Evolutionary conservation across 371 early-diverging fungal genomes (phyloP), one percentile per base, ranked within the genome.

Genomic region (Coemansia sp.): DNA sequence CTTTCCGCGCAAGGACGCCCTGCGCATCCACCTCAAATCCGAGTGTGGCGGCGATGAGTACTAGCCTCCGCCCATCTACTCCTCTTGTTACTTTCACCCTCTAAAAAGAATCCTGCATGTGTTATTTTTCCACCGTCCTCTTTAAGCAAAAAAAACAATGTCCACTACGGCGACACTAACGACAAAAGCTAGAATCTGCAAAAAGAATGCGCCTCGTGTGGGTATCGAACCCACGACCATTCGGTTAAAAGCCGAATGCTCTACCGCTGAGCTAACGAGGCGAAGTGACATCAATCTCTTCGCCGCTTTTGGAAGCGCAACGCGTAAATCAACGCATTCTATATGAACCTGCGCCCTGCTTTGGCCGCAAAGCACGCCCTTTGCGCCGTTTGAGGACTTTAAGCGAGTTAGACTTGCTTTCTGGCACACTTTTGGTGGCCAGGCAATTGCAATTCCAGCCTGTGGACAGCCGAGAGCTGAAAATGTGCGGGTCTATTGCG

Each of bases 1-100:
- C 5, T 76, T 76, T 43, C 63, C 63, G 11, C 67, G 73, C 16
- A 70, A 71, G 34, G 76, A 76, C n/a, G 63, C 68, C 8, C 49
- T 76, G 40, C 62, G 65, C 14, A 67, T 50, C 16, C 76, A 76
- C 20, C 34, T 54, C 14, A 69, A 74, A 31, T 48, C 40, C 4
- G 69, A 69, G 14, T 65, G 20, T 20, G 20, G 20, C 20, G 20
- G 20, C 20, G 20, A 20, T 20, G 20, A 20, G 65, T 5, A 20
- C 43, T 45, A 34, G 20, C 35, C 45, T 35, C n/a, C 47, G 4
- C 38, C 35, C 4, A 36, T 62, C 30, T 48, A 16, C 16, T 11
- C 2, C 30, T 32, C 9, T 38, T n/a, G 53, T 42, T 52, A 31
- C 32, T 31, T 36, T 7, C 16, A 13, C 43, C 32, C 0, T 45